Evolutionary conservation across 1,284 basidiomycete species (phyloP), one percentile per base, ranked within the genome.

Genomic region (Sporisorium scitamineum): DNA sequence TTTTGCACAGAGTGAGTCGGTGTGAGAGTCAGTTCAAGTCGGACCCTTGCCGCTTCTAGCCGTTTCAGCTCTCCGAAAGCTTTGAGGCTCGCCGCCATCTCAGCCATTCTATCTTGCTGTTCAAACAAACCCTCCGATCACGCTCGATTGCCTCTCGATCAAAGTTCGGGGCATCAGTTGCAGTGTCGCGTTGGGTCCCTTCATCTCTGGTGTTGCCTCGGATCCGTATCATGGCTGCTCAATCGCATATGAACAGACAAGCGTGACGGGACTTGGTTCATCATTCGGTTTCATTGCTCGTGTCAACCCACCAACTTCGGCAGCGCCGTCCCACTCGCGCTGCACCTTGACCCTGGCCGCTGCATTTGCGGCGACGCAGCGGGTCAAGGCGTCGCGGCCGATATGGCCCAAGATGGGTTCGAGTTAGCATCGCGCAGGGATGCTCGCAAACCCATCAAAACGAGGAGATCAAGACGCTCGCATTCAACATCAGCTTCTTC

Each of bases 391-490:
- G 51, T 47, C 29, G 51, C 54, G 56, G 59, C 58, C 59, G 55
- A 59, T 41, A 71, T 66, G 69, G 59, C 59, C 60, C 50, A 41
- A 42, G 59, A 55, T 55, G 63, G 51, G 37, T n/a, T 42, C 10
- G 34, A 45, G 29, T 18, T 37, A 20, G 48, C 14, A 29, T 39
- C 34, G 20, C 51, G 54, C 44, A 59, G 54, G 44, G 51, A 61
- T 11, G 11, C 51, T 29, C 59, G 59, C 54, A 66, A 54, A 45
- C 45, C 52, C 16, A 29, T 47, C 16, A 29, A 31, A 51, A 14
- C 56, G 10, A 64, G 65, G 51, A 68, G 61, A 56, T 13, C 70
- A 18, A 63, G 70, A 29, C 64, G 70, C 3, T 68, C 70, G 13
- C 60, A 54, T 26, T 20, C 64, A 29, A 65, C 64, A 24, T 64